A percentile compares a stretch with the other conserved stretches of the same genome.
Conservation (phyloP, 371 early-diverging fungal species). For the Mucor velutinosus region DNA sequence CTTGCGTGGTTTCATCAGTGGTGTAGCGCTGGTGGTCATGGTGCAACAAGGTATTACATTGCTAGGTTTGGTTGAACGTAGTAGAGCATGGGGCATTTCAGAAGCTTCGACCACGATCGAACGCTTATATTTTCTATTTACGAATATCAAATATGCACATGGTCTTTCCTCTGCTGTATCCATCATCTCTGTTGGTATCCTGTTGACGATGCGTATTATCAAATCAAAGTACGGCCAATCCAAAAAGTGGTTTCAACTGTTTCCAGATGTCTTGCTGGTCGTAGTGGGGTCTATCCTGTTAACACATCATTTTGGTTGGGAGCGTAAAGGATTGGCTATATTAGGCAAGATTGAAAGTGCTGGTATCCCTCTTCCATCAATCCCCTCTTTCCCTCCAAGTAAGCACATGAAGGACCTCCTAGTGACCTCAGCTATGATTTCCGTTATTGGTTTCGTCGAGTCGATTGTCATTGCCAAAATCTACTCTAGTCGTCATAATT, state of each 20-base stretch:
- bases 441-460: slow-evolving; percentile 96
- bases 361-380: slow-evolving; percentile 63
- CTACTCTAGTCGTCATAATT: slow-evolving; percentile 85
- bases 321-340: slow-evolving; percentile 69
- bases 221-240: slow-evolving; percentile 56
- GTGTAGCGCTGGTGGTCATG: slow-evolving; percentile 87
- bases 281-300: slow-evolving; percentile 73
- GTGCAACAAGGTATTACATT: slow-evolving; percentile 82
- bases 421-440: slow-evolving; percentile 72
- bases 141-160: slow-evolving; percentile 62
- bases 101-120: slow-evolving; percentile 76
- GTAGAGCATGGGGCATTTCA: slow-evolving; percentile 53
- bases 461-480: slow-evolving; percentile 89
- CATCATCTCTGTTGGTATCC: slow-evolving; percentile 64
- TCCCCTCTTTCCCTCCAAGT: slow-evolving; percentile 58
- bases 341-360: slow-evolving; percentile 69
- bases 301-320: slow-evolving; percentile 67
- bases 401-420: slow-evolving; percentile 64
- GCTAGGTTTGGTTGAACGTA: slow-evolving; percentile 64
- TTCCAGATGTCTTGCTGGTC: slow-evolving; percentile 91
- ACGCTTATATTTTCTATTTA: slow-evolving; percentile 63
- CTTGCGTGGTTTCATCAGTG: slow-evolving; percentile 91
- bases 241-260: slow-evolving; percentile 59
- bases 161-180: slow-evolving; percentile 70
- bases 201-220: slow-evolving; percentile 57